A percentile compares a stretch with the other conserved stretches of the same genome.
phyloP scores from a whole-genome alignment of 345 rosid genomes.

The Draba incana region DNA sequence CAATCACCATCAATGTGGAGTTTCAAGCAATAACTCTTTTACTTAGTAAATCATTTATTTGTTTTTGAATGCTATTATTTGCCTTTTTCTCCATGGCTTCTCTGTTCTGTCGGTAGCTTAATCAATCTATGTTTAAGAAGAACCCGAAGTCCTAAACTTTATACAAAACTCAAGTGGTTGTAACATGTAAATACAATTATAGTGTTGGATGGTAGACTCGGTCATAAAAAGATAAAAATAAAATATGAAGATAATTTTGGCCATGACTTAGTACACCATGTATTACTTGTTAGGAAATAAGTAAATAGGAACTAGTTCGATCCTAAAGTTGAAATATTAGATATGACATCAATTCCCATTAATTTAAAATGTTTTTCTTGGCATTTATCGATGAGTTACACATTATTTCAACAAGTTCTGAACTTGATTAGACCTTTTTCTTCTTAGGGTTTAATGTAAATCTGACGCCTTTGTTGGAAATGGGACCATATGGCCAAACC shows the following conservation, averaged over 20 bases:
- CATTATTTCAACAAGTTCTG: constrained; percentile 41
- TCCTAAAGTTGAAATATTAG: constrained; percentile 33
- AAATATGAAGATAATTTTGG: too few relatives aligned
- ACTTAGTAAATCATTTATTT: background rate
- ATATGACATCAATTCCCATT: constrained; percentile 17
- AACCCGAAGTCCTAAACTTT: background rate
- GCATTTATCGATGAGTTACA: constrained; percentile 22
- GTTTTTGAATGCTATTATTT: constrained; percentile 21
- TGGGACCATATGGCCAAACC: constrained; percentile 42
- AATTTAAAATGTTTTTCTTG: constrained; percentile 14
- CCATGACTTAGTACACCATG: background rate
- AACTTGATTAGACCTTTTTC: constrained; percentile 38
- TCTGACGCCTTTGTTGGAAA: constrained; percentile 40
- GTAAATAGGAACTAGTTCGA: constrained; percentile 33
- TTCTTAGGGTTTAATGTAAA: constrained; percentile 38
- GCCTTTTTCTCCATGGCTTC: constrained; percentile 29
- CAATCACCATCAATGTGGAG: constrained; percentile 36
- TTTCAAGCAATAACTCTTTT: constrained; percentile 35
- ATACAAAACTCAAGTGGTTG: background rate
- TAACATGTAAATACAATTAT: background rate
- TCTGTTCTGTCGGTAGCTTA: constrained; percentile 41
- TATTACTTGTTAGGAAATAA: background rate
- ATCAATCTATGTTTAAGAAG: constrained; percentile 14
- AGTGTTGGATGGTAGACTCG: background rate
- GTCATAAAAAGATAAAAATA: background rate